A percentile compares a stretch with the other conserved stretches of the same genome.
Conservation (phyloP, 441 rosid species). For the Melastoma candidum region DNA sequence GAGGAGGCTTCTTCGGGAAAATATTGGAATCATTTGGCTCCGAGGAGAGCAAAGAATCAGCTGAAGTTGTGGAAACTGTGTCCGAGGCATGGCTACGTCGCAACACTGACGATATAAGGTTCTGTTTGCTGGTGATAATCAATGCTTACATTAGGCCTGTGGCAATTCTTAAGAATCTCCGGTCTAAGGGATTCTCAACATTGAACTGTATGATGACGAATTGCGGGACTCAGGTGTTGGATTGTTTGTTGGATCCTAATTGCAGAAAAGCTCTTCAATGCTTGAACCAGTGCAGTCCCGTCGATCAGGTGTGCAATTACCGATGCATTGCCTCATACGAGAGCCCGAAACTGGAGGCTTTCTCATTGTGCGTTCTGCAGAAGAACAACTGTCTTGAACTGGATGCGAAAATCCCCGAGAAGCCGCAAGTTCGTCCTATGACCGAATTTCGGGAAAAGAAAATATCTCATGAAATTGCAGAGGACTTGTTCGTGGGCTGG, state of each 20-base stretch:
- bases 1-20: constrained; percentile 23
- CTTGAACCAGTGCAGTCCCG: constrained; percentile 83
- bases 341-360: constrained; percentile 73
- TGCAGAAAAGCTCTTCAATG: constrained; percentile 91
- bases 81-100: constrained; percentile 72
- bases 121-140: constrained; percentile 66
- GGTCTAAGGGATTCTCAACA: constrained; percentile 85
- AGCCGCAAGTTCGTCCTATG: constrained; percentile 63
- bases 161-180: constrained; percentile 55
- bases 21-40: constrained; percentile 17
- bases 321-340: constrained; percentile 88
- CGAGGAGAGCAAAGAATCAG: constrained; percentile 28
- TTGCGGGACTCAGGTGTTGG: constrained; percentile 72
- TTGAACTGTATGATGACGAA: constrained; percentile 70
- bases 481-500: constrained; percentile 91
- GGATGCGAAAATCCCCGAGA: constrained; percentile 68
- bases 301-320: constrained; percentile 87
- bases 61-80: constrained; percentile 46
- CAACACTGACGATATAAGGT: constrained; percentile 79
- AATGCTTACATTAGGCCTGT: constrained; percentile 78
- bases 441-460: constrained; percentile 46
- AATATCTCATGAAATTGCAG: constrained; percentile 55
- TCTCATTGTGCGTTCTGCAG: constrained; percentile 76
- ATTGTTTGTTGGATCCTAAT: constrained; percentile 72
- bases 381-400: constrained; percentile 72